Conservation (phyloP, 2,329 filamentous ascomycete species). For the Sporothrix luriei region DNA sequence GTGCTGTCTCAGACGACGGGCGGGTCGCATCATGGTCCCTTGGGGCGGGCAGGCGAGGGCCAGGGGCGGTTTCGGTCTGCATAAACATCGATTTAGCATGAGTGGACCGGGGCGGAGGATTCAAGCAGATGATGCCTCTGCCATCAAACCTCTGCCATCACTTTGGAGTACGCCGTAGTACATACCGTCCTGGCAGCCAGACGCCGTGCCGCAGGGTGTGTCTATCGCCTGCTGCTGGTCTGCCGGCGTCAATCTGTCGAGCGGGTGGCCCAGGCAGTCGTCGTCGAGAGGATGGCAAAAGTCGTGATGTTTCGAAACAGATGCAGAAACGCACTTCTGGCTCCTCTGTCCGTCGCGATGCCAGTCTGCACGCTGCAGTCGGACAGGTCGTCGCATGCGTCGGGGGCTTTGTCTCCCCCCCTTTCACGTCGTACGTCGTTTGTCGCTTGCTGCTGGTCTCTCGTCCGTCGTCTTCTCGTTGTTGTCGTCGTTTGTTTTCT, state of each 20-base stretch:
- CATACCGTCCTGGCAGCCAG: neutral
- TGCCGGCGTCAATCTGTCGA: neutral
- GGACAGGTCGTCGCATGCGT: neutral
- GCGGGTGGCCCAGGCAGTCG: neutral
- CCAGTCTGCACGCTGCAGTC: neutral
- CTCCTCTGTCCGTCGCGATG: conserved; percentile 5
- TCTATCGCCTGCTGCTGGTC: neutral
- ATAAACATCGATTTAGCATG: conserved; percentile 28
- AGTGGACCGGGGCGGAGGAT: neutral
- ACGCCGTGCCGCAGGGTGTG: neutral
- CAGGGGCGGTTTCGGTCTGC: conserved; percentile 32
- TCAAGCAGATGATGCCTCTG: no score
- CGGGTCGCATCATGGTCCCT: conserved; percentile 49
- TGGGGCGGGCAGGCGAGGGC: conserved; percentile 31
- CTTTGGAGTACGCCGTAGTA: neutral
- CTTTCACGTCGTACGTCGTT: neutral
- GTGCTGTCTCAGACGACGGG: conserved; percentile 46
- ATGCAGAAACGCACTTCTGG: conserved; percentile 11
- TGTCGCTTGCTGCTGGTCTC: neutral
- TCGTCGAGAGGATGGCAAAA: neutral
- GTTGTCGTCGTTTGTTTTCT: neutral
- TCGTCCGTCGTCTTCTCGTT: neutral
- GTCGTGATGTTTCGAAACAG: conserved; percentile 28
- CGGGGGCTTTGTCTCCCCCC: neutral
- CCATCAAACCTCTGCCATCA: no score